Percentiles rank a stretch among this genome's conserved stretches.
These are phyloP conservation scores for Wickerhamiella alocasiicola DNA, from an alignment of 805 yeast species.

Conservation along the genomic window DNA sequence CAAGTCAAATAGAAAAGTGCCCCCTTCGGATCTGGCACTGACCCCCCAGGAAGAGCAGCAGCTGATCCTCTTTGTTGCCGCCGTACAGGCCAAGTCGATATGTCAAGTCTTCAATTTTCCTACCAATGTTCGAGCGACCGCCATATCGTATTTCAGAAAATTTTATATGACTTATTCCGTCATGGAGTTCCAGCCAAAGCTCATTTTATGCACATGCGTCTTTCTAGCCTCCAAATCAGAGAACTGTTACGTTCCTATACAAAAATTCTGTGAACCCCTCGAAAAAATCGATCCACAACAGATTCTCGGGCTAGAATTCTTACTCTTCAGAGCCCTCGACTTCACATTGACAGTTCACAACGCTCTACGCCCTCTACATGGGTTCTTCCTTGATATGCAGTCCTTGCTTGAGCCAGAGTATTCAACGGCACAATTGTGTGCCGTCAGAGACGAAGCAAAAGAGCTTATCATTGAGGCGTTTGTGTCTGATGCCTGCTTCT, in stretches of 20 bases:
- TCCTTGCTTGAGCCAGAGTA: slow-evolving; percentile 33
- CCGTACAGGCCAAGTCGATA: slow-evolving; percentile 56
- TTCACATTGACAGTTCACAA: slow-evolving; percentile 81
- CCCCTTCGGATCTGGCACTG: slow-evolving; percentile 35
- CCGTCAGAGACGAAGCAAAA: slow-evolving; percentile 58
- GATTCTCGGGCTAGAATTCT: slow-evolving; percentile 69
- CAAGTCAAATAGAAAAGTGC: slow-evolving; percentile 35
- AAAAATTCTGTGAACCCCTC: slow-evolving; percentile 60
- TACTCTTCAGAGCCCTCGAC: slow-evolving; percentile 54
- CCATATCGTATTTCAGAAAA: slow-evolving; percentile 65
- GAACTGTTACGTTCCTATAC: slow-evolving; percentile 76
- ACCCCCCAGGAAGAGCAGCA: slow-evolving; percentile 57
- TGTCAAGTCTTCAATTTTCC: slow-evolving; percentile 71
- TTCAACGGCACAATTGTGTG: slow-evolving; percentile 41
- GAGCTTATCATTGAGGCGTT: slow-evolving; percentile 53
- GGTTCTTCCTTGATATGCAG: slow-evolving; percentile 87
- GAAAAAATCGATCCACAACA: slow-evolving; percentile 40
- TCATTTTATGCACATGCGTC: slow-evolving; percentile 63
- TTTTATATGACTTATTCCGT: slow-evolving; percentile 73
- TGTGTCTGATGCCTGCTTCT: slow-evolving; percentile 61
- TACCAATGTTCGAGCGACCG: slow-evolving; percentile 77
- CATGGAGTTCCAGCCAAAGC: slow-evolving; percentile 80
- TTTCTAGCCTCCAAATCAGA: slow-evolving; percentile 90
- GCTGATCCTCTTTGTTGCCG: slow-evolving; percentile 51
- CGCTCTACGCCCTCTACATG: slow-evolving; percentile 82